Evolutionary conservation across 1,139 yeast genomes (phyloP), one percentile per base, ranked within the genome.

Genomic region (Yamadazyma dushanensis): DNA sequence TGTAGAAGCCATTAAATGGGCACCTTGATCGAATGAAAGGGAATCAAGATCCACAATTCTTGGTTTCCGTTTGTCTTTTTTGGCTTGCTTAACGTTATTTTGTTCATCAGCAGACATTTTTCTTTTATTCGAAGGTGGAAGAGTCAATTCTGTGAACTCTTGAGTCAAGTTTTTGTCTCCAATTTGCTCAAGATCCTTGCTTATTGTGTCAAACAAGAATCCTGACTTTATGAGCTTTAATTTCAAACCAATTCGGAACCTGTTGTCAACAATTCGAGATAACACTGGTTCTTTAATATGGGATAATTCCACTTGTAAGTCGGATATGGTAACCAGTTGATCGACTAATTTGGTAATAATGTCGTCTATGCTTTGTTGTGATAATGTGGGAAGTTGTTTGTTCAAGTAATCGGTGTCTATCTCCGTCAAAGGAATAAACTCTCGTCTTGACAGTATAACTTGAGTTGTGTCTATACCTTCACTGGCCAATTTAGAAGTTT

Each of bases 1-100:
- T 2, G 82, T 63, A 2, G 74, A 70, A 24, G 90, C 73, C 77
- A 84, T 74, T 8, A 83, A 61, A 47, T 78, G 86, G 1, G 84
- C 70, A 0, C 92, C 90, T 53, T 84, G 83, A 29, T 83, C 87
- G 50, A 88, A 84, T 0, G 70, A 70, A 9, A 85, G 59, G 9
- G 78, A 69, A 16, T 77, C 80, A 9, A 90, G 61, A 50, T 87
- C 89, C 2, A 88, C 71, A 21, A 76, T 59, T 35, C 66, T 63
- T 0, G 92, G 94, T 24, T 54, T 53, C 35, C 78, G 51, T 9
- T 17, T 14, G 26, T 36, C 26, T 31, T 31, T 39, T 29, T 28
- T 46, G 15, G 29, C 40, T 43, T 21, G 44, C 43, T 13, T 40
- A 9, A 8, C n/a, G 41, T 25, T 36, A 16, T 31, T 39, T 25